These are phyloP conservation scores for Cicer yamashitae DNA, from an alignment of 306 rosid genomes.

Conservation along the genomic window DNA sequence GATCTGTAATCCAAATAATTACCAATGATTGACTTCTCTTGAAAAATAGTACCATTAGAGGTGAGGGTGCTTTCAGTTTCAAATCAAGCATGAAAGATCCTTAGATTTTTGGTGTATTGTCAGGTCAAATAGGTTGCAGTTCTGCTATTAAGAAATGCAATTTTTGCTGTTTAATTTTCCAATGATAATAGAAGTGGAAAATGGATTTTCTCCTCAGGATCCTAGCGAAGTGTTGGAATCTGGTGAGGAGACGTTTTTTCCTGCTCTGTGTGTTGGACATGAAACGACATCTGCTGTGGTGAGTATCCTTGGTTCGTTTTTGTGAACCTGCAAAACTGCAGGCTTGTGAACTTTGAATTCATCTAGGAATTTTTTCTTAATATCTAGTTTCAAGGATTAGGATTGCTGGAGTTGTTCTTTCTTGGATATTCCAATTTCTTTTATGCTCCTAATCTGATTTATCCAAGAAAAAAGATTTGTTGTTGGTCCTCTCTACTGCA, in stretches of 20 bases:
- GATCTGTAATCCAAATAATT: slow-evolving; percentile 34
- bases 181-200: slow-evolving; percentile 33
- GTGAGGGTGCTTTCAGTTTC: slow-evolving; percentile 18
- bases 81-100: slow-evolving; percentile 35
- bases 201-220: slow-evolving; percentile 62
- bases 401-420: slow-evolving; percentile 11
- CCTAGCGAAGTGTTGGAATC: slow-evolving; percentile 65
- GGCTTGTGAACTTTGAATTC: slow-evolving; percentile 26
- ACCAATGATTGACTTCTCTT: slow-evolving; percentile 19
- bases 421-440: slow-evolving; percentile 30
- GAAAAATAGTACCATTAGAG: neutral
- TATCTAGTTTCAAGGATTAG: slow-evolving; percentile 2
- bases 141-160: slow-evolving; percentile 17
- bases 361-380: neutral
- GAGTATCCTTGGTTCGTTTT: slow-evolving; percentile 51
- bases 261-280: slow-evolving; percentile 76
- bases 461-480: slow-evolving; percentile 6
- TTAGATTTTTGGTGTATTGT: slow-evolving; percentile 15
- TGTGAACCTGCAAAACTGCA: slow-evolving; percentile 34
- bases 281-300: slow-evolving; percentile 83
- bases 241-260: slow-evolving; percentile 90
- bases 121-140: slow-evolving; percentile 28
- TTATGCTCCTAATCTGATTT: slow-evolving; percentile 18
- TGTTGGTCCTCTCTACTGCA: slow-evolving; percentile 29
- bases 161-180: slow-evolving; percentile 21